Evolutionary conservation across 768 basidiomycete genomes (phyloP), one percentile per base, ranked within the genome.

Genomic region (Tricholoma sp.): DNA sequence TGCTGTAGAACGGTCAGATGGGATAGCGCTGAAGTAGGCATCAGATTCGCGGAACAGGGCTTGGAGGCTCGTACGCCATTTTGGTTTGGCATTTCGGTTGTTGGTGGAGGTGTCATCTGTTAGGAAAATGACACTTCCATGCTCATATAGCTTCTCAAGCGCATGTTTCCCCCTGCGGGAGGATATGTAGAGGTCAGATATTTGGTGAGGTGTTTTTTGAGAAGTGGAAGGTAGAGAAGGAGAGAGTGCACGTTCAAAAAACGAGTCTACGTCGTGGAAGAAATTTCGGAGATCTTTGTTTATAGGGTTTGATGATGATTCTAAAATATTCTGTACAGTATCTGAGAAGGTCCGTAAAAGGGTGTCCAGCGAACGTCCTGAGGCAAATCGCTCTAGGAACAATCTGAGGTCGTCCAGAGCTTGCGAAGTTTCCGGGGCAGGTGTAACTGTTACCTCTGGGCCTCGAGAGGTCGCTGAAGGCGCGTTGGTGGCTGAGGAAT

Each of bases 351-450:
- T 27, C 11, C 16, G 12, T 3, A 74, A 45, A 8, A 75, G 57
- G 0, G 66, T 64, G 34, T 74, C 71, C 1, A 76, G 61, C 12
- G 70, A 71, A 41, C 66, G 67, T 1, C 70, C 67, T 9, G 68
- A 68, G 0, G 66, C 72, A 10, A 72, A 45, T 4, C 76, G 70
- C 56, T 76, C 72, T 4, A 75, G 49, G n/a, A 76, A 49, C 2
- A 61, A 55, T 61, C 75, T 74, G 9, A 71, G 43, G 47, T 74
- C 69, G 6, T 56, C 32, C 1, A 74, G 56, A 21, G 66, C 61
- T 16, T 57, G 59, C 2, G 52, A 53, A 22, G 49, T 16, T 60
- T 57, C 55, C 14, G 5, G 2, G 18, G 14, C 29, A 4, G 55
- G 55, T 11, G n/a, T 29, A 5, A 60, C 35, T 31, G 46, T 34